These are phyloP conservation scores for Boletus pseudopeckii DNA, from an alignment of 768 basidiomycete genomes.

Conservation along the genomic window DNA sequence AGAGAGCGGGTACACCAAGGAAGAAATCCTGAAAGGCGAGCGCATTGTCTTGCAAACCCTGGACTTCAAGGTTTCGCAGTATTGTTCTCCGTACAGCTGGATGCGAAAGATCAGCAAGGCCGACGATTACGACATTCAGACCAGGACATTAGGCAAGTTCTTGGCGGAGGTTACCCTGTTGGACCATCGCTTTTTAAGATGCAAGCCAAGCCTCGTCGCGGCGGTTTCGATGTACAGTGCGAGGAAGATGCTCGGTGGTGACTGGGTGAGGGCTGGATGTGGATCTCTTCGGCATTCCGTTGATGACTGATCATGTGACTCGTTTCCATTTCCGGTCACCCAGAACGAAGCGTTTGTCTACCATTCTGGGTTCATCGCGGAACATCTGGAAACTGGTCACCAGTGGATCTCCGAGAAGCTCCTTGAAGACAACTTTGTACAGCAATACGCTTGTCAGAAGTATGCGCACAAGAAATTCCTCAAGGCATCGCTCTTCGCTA, in stretches of 20 bases:
- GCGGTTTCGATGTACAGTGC: slow-evolving; percentile 98
- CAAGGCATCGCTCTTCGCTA: slow-evolving; percentile 78
- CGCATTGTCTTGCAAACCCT: slow-evolving; percentile 93
- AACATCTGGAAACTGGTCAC: slow-evolving; percentile 80
- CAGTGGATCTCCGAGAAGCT: slow-evolving; percentile 81
- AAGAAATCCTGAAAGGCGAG: slow-evolving; percentile 98
- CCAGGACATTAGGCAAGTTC: slow-evolving; percentile 96
- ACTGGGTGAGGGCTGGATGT: slow-evolving; percentile 73
- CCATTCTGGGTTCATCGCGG: slow-evolving; percentile 89
- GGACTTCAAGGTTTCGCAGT: slow-evolving; percentile 93
- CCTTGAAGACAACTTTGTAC: slow-evolving; percentile 72
- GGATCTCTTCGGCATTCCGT: slow-evolving; percentile 8
- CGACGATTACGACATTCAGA: slow-evolving; percentile 98
- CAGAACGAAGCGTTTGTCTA: slow-evolving; percentile 90
- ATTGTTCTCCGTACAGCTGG: slow-evolving; percentile 99
- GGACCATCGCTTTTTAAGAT: slow-evolving; percentile 89
- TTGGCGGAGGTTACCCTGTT: slow-evolving; percentile 93
- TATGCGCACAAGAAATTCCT: slow-evolving; percentile 98
- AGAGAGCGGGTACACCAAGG: slow-evolving; percentile 87
- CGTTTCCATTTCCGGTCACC: slow-evolving; percentile 21
- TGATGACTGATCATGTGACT: slow-evolving; percentile 33
- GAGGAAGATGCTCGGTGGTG: slow-evolving; percentile 87
- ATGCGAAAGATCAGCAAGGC: slow-evolving; percentile 98
- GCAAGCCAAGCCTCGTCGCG: slow-evolving; percentile 90
- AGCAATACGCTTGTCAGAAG: slow-evolving; percentile 90